These are phyloP conservation scores for Suillus alpinus DNA, from an alignment of 768 basidiomycete species.

Conservation along the genomic window DNA sequence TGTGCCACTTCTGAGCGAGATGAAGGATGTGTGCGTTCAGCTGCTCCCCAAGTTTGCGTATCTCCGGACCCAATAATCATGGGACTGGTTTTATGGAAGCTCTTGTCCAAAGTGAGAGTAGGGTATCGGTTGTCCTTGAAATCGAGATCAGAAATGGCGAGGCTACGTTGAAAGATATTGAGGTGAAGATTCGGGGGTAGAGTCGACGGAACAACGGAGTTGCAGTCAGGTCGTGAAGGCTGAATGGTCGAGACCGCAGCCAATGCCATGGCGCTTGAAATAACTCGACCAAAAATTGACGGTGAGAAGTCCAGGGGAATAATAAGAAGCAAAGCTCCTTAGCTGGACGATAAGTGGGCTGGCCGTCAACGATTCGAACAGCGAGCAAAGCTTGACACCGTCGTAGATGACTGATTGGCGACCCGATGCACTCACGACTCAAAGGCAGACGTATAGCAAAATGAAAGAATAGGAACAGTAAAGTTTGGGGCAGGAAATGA, in stretches of 20 bases:
- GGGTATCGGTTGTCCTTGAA: conserved; percentile 64
- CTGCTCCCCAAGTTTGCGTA: conserved; percentile 23
- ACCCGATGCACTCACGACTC: background rate
- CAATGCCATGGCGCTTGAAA: conserved; percentile 26
- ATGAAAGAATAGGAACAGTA: conserved; percentile 1
- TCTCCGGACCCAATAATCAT: conserved; percentile 30
- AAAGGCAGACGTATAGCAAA: background rate
- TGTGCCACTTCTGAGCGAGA: conserved; percentile 13
- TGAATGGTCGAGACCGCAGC: conserved; percentile 53
- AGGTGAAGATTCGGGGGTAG: conserved; percentile 34
- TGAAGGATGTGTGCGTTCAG: conserved; percentile 10
- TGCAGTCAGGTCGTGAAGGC: conserved; percentile 37
- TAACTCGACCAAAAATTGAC: conserved; percentile 7
- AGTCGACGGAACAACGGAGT: conserved; percentile 25
- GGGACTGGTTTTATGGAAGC: conserved; percentile 22
- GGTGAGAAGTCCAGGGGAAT: background rate
- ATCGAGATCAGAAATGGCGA: conserved; percentile 58
- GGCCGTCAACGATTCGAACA: background rate
- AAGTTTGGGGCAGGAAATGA: conserved; percentile 1
- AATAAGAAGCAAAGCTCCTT: background rate
- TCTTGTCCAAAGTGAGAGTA: conserved; percentile 26
- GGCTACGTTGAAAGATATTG: conserved; percentile 48
- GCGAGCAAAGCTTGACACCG: background rate
- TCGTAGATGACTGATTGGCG: background rate
- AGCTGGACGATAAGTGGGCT: background rate